phyloP scores from a whole-genome alignment of 2,329 filamentous ascomycete genomes.

The Paraconiothyrium brasiliense region DNA sequence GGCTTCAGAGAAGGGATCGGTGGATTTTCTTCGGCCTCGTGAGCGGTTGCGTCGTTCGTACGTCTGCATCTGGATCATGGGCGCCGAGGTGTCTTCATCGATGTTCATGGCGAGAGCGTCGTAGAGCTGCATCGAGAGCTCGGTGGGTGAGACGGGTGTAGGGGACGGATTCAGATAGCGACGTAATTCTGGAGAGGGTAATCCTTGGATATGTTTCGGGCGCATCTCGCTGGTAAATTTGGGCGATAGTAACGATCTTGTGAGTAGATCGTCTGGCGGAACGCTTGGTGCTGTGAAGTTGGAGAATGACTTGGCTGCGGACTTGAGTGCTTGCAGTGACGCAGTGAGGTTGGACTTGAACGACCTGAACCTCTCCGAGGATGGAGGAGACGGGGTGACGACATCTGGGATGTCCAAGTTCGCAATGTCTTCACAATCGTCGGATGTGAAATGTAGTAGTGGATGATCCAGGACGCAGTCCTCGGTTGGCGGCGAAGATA shows the following conservation, averaged over 20 bases:
- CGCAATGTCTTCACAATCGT: conserved; percentile 45
- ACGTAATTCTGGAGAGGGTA: conserved; percentile 65
- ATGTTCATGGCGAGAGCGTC: conserved; percentile 47
- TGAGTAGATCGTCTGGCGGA: conserved; percentile 68
- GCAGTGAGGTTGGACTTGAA: conserved; percentile 72
- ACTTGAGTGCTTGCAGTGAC: conserved; percentile 69
- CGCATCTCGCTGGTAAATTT: conserved; percentile 69
- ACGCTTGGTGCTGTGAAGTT: conserved; percentile 63
- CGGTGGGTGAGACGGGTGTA: conserved; percentile 47
- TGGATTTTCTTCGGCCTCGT: conserved; percentile 31
- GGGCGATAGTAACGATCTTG: conserved; percentile 67
- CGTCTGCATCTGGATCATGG: conserved; percentile 71
- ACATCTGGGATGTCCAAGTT: conserved; percentile 41
- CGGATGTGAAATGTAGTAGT: conserved; percentile 55
- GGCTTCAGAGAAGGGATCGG: conserved; percentile 55
- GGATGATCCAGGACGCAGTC: conserved; percentile 68
- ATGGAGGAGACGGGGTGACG: conserved; percentile 30
- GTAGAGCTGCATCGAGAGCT: conserved; percentile 52
- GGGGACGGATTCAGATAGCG: conserved; percentile 69
- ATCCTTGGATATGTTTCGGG: conserved; percentile 62
- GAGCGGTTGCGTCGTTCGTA: conserved; percentile 57
- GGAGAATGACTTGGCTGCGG: conserved; percentile 68
- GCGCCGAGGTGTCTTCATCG: conserved; percentile 53
- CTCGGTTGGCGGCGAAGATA: conserved; percentile 60
- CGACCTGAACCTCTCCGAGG: conserved; percentile 54